Conservation (phyloP, 495 filamentous ascomycete genomes). For the Aspergillus conjunctus region DNA sequence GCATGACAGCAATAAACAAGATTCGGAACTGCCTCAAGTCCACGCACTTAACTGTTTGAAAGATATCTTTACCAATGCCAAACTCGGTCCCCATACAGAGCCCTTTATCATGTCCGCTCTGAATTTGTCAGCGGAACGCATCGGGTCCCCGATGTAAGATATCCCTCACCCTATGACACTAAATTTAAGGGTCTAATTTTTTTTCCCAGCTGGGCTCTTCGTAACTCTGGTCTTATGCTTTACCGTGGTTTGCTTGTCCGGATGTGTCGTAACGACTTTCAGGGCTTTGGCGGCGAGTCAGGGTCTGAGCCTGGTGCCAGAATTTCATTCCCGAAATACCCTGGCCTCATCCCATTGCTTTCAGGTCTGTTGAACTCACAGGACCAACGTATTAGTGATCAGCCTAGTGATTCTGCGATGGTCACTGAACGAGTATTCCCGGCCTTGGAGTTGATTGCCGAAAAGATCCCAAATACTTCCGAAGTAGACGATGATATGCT, state of each 20-base stretch:
- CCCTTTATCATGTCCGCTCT: slow-evolving; percentile 70
- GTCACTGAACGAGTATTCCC: slow-evolving; percentile 78
- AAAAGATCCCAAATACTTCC: slow-evolving; percentile 43
- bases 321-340: slow-evolving; percentile 64
- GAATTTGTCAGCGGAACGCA: slow-evolving; percentile 69
- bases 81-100: slow-evolving; percentile 64
- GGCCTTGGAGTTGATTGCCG: slow-evolving; percentile 76
- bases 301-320: slow-evolving; percentile 46
- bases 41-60: slow-evolving; percentile 92
- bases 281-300: slow-evolving; percentile 46
- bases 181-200: slow-evolving; percentile 4
- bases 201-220: slow-evolving; percentile 75
- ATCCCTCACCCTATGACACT: neutral
- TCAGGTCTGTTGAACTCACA: slow-evolving; percentile 61
- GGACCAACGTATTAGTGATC: slow-evolving; percentile 34
- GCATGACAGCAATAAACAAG: slow-evolving; percentile 39
- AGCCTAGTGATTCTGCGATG: slow-evolving; percentile 46
- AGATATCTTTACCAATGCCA: slow-evolving; percentile 79
- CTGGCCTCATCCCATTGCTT: slow-evolving; percentile 67
- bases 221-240: slow-evolving; percentile 89
- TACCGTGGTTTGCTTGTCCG: slow-evolving; percentile 79
- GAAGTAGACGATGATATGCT: slow-evolving; percentile 38
- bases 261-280: slow-evolving; percentile 49
- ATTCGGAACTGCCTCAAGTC: slow-evolving; percentile 79
- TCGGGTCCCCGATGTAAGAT: slow-evolving; percentile 63